A percentile compares a stretch with the other conserved stretches of the same genome.
phyloP scores from a whole-genome alignment of 257 asterid species.

The Capsicum pubescens region DNA sequence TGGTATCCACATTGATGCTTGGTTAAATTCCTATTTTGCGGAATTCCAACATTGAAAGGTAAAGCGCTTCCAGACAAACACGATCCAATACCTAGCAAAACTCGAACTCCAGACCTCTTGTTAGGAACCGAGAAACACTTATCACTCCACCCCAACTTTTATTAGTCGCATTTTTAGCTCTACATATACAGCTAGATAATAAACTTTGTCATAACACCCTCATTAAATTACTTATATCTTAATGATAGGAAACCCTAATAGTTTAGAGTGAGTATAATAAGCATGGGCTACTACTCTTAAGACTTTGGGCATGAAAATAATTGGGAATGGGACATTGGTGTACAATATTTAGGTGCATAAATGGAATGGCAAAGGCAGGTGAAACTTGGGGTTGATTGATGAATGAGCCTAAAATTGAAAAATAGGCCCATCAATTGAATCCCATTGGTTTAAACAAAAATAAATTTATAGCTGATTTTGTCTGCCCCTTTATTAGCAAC shows the following conservation, averaged over 20 bases:
- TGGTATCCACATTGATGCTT: no score
- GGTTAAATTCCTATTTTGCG: neutral
- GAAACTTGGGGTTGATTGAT: constrained; percentile 25
- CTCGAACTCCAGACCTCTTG: accelerated
- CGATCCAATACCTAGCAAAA: accelerated
- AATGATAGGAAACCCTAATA: neutral
- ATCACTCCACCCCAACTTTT: neutral
- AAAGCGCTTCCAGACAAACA: neutral
- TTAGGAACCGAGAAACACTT: neutral
- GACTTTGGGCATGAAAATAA: constrained; percentile 19
- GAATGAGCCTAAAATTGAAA: constrained; percentile 15
- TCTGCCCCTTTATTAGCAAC: constrained; percentile 26
- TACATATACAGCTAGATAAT: no score
- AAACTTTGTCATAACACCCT: neutral
- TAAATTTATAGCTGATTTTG: constrained; percentile 19
- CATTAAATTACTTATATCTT: neutral
- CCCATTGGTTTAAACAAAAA: constrained; percentile 3
- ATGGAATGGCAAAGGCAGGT: constrained; percentile 24
- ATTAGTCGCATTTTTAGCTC: no score
- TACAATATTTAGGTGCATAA: constrained; percentile 16
- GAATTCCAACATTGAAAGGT: neutral
- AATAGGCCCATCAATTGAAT: constrained; percentile 7
- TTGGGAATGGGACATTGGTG: neutral
- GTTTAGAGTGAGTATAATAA: neutral
- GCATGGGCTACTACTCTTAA: constrained; percentile 1